Evolutionary conservation across 768 basidiomycete genomes (phyloP).

Genomic region (Stropharia rugosoannulata): DNA sequence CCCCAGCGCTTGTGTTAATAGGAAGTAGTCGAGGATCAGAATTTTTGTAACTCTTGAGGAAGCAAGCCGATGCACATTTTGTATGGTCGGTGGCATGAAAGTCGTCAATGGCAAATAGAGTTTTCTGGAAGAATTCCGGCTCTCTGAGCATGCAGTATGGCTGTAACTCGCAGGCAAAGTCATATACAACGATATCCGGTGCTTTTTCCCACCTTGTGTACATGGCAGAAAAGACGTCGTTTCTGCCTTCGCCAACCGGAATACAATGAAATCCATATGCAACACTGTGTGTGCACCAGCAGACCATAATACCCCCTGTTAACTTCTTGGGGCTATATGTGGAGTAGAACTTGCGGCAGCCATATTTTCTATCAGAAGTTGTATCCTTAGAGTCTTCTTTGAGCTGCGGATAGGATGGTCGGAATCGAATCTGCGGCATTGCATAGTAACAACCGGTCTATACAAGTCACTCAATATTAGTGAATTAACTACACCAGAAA

Average conservation of each 20-base stretch:
- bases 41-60: slow-evolving; percentile 23
- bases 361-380: neutral
- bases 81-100: slow-evolving; percentile 29
- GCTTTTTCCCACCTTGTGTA: slow-evolving; percentile 27
- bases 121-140: slow-evolving; percentile 24
- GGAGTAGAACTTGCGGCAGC: slow-evolving; percentile 21
- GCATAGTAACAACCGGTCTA: neutral
- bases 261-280: slow-evolving; percentile 36
- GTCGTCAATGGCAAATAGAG: slow-evolving; percentile 28
- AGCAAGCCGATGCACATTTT: slow-evolving; percentile 24
- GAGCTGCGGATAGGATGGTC: neutral
- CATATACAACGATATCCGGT: slow-evolving; percentile 22
- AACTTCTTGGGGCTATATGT: slow-evolving; percentile 24
- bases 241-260: slow-evolving; percentile 32
- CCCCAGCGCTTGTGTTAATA: slow-evolving; percentile 31
- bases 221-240: slow-evolving; percentile 38
- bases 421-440: neutral
- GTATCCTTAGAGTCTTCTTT: neutral
- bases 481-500: no score
- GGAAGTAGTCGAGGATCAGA: slow-evolving; percentile 21
- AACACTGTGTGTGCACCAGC: slow-evolving; percentile 32
- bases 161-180: slow-evolving; percentile 18
- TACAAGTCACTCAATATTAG: no score
- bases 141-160: slow-evolving; percentile 27
- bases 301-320: slow-evolving; percentile 28